Base-by-base conservation (phyloP, 1,284 basidiomycete genomes). In the Mycosarcoma maydis region DNA sequence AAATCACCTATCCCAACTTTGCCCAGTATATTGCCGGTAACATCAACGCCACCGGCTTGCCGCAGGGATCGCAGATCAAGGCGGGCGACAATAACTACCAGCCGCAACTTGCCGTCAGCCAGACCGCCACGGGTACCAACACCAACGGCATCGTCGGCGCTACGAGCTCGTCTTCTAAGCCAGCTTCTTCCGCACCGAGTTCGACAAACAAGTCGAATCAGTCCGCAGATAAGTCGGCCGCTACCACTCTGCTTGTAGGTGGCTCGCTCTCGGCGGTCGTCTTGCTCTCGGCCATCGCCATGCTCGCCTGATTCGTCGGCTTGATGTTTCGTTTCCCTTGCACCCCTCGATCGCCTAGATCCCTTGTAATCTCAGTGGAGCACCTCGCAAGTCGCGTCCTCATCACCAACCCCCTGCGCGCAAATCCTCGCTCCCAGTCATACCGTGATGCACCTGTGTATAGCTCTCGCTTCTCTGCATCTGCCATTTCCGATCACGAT, bases 1-100 rank as follows among this genome's bases (percentile, higher is more conserved):
- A 70, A 39, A 75, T 82, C 45, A 79, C 76, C 38, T 85, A 79
- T 73, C 79, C 79, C 10, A 60, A 57, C 65, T 79, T 75, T 59
- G 70, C 42, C 19, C 52, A 74, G 41, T 79, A 75, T 55, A 38
- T 66, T 7, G 59, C 54, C 4, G 77, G 77, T 34, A 76, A 75
- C 44, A 59, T 76, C 38, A 45, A 58, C 39, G 75, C 77, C 2
- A 68, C 68, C 9, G 74, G 74, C 13, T 36, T 78, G 10, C 78
- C 78, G 6, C 26, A 46, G 26, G 62, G 62, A 2, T 37, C 40
- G 11, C 30, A 38, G 29, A 74, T 77, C 37, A 71, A 71, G 50
- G 69, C 52, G 8, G 45, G 24, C 6, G 39, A 65, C 27, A 37
- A 49, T 52, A 23, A 40, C 17, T 70, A 70, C 53, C 49, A 60